A percentile compares a stretch with the other conserved stretches of the same genome.
phyloP scores from a whole-genome alignment of 768 basidiomycete genomes.

The Xerocomellus chrysenteron region DNA sequence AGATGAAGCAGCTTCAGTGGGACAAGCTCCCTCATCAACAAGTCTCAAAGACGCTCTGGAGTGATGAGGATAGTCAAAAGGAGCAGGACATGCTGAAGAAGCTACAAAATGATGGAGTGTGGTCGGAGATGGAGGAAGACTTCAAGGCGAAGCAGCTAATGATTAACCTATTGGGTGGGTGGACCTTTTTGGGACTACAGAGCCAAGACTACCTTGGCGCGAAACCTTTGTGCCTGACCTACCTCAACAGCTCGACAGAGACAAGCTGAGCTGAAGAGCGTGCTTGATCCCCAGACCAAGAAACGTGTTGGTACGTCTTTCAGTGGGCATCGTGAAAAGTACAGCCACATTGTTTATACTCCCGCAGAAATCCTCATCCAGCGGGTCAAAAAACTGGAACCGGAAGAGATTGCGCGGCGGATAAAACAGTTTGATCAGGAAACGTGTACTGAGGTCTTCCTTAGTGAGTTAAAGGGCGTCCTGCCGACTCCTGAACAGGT shows the following conservation, averaged over 20 bases:
- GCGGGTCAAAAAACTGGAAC: conserved; percentile 76
- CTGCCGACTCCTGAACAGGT: conserved; percentile 92
- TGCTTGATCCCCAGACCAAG: conserved; percentile 87
- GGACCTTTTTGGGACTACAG: conserved; percentile 2
- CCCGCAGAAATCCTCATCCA: conserved; percentile 86
- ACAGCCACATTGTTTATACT: background rate
- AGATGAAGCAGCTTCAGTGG: conserved; percentile 99
- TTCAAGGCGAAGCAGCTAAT: conserved; percentile 97
- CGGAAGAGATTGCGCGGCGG: conserved; percentile 80
- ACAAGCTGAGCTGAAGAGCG: conserved; percentile 87
- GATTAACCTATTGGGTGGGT: conserved; percentile 79
- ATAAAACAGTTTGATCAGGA: conserved; percentile 87
- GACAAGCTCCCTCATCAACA: conserved; percentile 94
- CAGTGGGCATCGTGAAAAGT: background rate
- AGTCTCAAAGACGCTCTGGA: conserved; percentile 85
- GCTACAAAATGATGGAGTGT: conserved; percentile 82
- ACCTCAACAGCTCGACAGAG: conserved; percentile 65
- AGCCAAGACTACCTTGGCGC: background rate
- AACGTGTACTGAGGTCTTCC: conserved; percentile 84
- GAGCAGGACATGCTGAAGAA: conserved; percentile 82
- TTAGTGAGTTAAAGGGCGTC: conserved; percentile 84
- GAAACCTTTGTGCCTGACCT: conserved; percentile 7
- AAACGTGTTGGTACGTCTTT: conserved; percentile 82
- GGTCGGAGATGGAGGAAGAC: conserved; percentile 96
- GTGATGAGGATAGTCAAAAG: conserved; percentile 57